Evolutionary conservation across 345 rosid genomes (phyloP).

Genomic region (Theobroma cacao): DNA sequence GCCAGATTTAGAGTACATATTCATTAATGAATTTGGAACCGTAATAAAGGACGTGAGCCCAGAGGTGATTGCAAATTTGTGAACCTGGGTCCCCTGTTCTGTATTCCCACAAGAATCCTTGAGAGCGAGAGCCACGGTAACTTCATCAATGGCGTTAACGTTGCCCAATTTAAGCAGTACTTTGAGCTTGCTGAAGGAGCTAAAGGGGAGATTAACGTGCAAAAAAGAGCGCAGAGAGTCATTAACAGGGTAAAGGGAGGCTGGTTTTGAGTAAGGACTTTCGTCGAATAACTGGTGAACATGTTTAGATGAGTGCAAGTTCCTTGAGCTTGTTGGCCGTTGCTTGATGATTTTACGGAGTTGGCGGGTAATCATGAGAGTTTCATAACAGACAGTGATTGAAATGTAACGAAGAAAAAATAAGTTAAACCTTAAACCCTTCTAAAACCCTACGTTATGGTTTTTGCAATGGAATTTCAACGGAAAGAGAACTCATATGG

Average conservation of each 20-base stretch:
- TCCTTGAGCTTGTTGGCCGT: background rate
- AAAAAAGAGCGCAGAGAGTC: slow-evolving; percentile 37
- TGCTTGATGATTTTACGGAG: slow-evolving; percentile 12
- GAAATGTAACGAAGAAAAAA: background rate
- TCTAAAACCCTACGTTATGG: background rate
- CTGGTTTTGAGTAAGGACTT: slow-evolving; percentile 23
- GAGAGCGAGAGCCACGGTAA: slow-evolving; percentile 57
- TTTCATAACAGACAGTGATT: background rate
- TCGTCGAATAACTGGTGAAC: slow-evolving; percentile 36
- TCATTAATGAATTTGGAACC: slow-evolving; percentile 70
- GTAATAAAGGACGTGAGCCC: slow-evolving; percentile 53
- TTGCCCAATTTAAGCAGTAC: slow-evolving; percentile 35
- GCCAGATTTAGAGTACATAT: slow-evolving; percentile 62
- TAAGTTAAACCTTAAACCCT: background rate
- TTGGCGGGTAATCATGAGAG: slow-evolving; percentile 29
- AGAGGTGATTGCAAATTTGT: slow-evolving; percentile 58
- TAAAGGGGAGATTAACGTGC: slow-evolving; percentile 30
- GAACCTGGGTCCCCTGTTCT: slow-evolving; percentile 61
- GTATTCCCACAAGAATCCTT: slow-evolving; percentile 61
- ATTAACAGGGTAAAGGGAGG: slow-evolving; percentile 21
- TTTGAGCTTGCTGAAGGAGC: slow-evolving; percentile 43
- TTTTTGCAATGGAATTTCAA: background rate
- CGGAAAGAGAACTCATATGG: background rate
- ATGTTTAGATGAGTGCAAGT: slow-evolving; percentile 1
- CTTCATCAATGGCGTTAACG: slow-evolving; percentile 35